These are phyloP conservation scores for Sequoiadendron giganteum DNA, from an alignment of 75 land plant species.

Conservation along the genomic window DNA sequence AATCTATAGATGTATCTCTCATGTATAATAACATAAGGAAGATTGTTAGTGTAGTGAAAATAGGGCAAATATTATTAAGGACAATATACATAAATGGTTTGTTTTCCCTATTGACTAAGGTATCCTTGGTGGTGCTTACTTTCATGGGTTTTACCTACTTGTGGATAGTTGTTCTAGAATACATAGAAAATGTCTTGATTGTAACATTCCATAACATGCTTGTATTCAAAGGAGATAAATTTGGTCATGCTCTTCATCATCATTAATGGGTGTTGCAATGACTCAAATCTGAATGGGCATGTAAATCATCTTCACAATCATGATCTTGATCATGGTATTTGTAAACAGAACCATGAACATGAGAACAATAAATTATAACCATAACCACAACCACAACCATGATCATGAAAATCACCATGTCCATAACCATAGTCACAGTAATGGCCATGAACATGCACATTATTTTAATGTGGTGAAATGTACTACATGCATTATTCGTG, in stretches of 20 bases:
- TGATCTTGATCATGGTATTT: no score
- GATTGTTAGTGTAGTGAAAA: conserved; percentile 46
- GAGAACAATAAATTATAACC: no score
- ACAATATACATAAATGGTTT: conserved; percentile 62
- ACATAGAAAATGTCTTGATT: conserved; percentile 76
- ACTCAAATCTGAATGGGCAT: neutral
- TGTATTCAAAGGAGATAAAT: conserved; percentile 4
- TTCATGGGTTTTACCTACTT: conserved; percentile 66
- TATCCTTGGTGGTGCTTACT: conserved; percentile 57
- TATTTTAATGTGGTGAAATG: neutral
- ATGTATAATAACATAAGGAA: conserved; percentile 83
- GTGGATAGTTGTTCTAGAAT: conserved; percentile 85
- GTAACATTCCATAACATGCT: conserved; percentile 85
- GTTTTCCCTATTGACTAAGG: conserved; percentile 65
- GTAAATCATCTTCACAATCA: no score
- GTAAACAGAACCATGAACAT: no score
- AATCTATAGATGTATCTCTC: conserved; percentile 75
- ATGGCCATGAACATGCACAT: neutral
- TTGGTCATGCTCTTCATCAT: neutral
- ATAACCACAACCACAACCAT: neutral
- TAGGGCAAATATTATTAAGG: conserved; percentile 38
- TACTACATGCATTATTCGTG: neutral
- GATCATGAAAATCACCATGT: neutral
- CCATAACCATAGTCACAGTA: no score
- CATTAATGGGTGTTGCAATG: no score